Conservation (phyloP, 108 stramenopile genomes). For the Pseudonitzschia multiseries region DNA sequence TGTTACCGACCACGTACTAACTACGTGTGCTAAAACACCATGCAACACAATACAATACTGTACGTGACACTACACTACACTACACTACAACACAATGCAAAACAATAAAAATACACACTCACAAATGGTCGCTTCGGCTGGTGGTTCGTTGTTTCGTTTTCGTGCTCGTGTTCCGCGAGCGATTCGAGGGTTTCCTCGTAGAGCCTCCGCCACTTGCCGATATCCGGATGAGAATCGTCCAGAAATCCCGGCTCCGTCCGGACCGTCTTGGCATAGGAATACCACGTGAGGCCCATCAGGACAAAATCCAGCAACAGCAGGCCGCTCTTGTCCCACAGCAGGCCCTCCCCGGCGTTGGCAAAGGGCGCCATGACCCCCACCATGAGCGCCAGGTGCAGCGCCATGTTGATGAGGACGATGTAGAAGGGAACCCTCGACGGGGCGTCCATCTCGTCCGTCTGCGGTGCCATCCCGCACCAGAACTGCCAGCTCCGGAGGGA, state of each 20-base stretch:
- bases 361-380: constrained; percentile 47
- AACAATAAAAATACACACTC: neutral
- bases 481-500: constrained; percentile 63
- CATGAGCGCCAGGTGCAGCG: constrained; percentile 51
- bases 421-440: constrained; percentile 70
- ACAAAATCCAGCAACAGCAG: constrained; percentile 57
- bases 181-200: constrained; percentile 81
- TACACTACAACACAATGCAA: neutral
- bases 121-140: constrained; percentile 23
- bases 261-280: constrained; percentile 54
- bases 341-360: constrained; percentile 38
- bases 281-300: constrained; percentile 54
- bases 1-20: too few species aligned
- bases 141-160: constrained; percentile 21
- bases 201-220: constrained; percentile 51
- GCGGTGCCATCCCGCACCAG: constrained; percentile 71
- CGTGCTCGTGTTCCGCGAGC: constrained; percentile 42
- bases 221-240: constrained; percentile 36
- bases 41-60: neutral
- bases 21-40: too few species aligned
- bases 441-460: constrained; percentile 56
- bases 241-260: constrained; percentile 75
- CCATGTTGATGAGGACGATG: constrained; percentile 53
- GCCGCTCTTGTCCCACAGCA: constrained; percentile 60
- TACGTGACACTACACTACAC: neutral